These are phyloP conservation scores for Bertia moriformis DNA, from an alignment of 2,329 filamentous ascomycete species.

Conservation along the genomic window DNA sequence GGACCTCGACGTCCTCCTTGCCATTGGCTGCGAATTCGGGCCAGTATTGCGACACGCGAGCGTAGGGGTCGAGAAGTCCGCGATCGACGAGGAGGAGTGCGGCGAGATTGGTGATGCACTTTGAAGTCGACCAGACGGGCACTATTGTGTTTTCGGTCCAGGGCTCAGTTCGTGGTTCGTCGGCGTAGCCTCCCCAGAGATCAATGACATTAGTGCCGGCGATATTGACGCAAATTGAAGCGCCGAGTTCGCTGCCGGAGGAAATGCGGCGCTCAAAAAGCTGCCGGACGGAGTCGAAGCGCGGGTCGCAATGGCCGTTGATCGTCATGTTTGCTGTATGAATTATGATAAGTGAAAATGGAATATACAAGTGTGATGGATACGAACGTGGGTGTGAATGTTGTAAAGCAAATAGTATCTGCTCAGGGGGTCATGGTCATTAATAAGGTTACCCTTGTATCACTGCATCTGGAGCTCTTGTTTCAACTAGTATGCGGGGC, in stretches of 20 bases:
- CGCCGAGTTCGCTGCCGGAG: constrained; percentile 24
- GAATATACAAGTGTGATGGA: background rate
- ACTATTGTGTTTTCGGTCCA: constrained; percentile 24
- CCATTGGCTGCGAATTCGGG: constrained; percentile 26
- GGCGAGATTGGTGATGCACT: constrained; percentile 19
- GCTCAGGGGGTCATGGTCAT: too few relatives aligned
- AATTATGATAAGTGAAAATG: background rate
- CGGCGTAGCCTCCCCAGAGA: constrained; percentile 24
- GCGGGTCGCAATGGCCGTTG: constrained; percentile 19
- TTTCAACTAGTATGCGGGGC: too few relatives aligned
- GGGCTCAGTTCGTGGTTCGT: constrained; percentile 11
- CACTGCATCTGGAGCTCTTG: too few relatives aligned
- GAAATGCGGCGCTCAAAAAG: constrained; percentile 18
- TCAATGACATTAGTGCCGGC: constrained; percentile 25
- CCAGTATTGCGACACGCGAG: constrained; percentile 25
- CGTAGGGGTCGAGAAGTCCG: constrained; percentile 18
- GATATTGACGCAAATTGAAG: constrained; percentile 24
- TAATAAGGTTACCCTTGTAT: too few relatives aligned
- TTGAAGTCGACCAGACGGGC: constrained; percentile 23
- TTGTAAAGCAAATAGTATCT: too few relatives aligned
- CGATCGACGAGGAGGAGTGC: constrained; percentile 22
- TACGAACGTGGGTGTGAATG: too few relatives aligned
- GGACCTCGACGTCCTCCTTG: constrained; percentile 21
- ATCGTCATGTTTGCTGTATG: constrained; percentile 7
- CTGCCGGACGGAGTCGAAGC: constrained; percentile 17